Evolutionary conservation across 441 rosid genomes (phyloP).

Genomic region (Erodium trifolium): DNA sequence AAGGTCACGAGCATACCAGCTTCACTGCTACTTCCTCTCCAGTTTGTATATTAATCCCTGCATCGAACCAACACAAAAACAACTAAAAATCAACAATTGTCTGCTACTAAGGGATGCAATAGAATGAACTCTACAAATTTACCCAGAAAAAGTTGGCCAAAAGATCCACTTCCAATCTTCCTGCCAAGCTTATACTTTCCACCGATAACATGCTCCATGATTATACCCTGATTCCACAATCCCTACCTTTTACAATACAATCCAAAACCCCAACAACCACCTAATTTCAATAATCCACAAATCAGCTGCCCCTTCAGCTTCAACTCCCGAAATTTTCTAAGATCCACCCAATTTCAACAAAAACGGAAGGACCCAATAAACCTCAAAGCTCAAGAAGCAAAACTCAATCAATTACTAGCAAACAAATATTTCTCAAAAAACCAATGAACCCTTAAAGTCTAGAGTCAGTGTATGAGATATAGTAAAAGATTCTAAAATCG

Average conservation of each 20-base stretch:
- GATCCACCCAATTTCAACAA: no score
- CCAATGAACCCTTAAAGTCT: background rate
- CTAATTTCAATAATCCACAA: background rate
- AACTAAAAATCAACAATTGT: background rate
- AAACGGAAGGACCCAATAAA: background rate
- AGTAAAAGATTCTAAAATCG: background rate
- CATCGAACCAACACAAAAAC: background rate
- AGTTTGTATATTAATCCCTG: constrained; percentile 51
- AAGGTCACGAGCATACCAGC: constrained; percentile 33
- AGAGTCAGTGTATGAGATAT: background rate
- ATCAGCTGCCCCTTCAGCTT: no score
- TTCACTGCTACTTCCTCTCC: constrained; percentile 72
- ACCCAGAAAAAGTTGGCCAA: constrained; percentile 63
- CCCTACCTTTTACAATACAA: background rate
- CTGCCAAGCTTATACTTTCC: constrained; percentile 69
- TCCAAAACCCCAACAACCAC: background rate
- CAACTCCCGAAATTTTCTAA: no score
- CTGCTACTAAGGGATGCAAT: constrained; percentile 13
- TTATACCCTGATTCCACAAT: constrained; percentile 21
- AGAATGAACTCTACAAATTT: constrained; percentile 4
- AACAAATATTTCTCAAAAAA: no score
- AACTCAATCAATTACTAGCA: background rate
- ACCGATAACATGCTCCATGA: constrained; percentile 46
- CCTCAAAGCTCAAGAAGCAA: background rate
- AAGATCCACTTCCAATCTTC: constrained; percentile 70